phyloP scores from a whole-genome alignment of 2,329 filamentous ascomycete species.

The Alternaria alternata region DNA sequence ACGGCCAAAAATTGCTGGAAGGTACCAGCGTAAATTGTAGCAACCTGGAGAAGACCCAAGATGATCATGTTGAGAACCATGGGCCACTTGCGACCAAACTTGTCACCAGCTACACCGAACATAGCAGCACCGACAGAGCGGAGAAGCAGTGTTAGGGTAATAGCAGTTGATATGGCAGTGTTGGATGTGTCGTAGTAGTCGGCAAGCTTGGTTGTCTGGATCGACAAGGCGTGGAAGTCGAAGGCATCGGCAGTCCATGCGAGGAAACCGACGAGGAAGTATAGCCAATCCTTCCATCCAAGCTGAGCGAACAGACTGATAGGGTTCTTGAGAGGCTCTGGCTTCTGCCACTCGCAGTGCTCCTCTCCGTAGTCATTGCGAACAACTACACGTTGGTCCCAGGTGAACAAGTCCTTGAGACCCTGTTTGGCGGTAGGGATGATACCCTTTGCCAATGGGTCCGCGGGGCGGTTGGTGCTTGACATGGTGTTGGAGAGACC shows the following conservation, averaged over 20 bases:
- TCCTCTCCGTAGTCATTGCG: slow-evolving; percentile 71
- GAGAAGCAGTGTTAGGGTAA: slow-evolving; percentile 77
- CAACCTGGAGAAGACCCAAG: slow-evolving; percentile 74
- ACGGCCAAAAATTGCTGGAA: slow-evolving; percentile 80
- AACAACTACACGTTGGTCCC: slow-evolving; percentile 76
- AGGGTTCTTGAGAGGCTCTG: slow-evolving; percentile 73
- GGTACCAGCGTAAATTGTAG: slow-evolving; percentile 77
- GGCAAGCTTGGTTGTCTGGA: slow-evolving; percentile 77
- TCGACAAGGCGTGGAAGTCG: slow-evolving; percentile 82
- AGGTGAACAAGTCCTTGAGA: slow-evolving; percentile 71
- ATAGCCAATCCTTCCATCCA: slow-evolving; percentile 72
- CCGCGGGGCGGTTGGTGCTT: slow-evolving; percentile 62
- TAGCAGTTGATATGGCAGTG: slow-evolving; percentile 76
- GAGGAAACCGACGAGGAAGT: slow-evolving; percentile 75
- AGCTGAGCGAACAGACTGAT: slow-evolving; percentile 73
- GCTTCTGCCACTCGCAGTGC: slow-evolving; percentile 71
- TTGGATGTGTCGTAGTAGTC: slow-evolving; percentile 66
- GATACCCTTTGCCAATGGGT: slow-evolving; percentile 72
- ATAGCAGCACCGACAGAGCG: slow-evolving; percentile 76
- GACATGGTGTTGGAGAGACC: slow-evolving; percentile 34
- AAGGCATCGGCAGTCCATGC: slow-evolving; percentile 86
- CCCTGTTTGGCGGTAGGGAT: slow-evolving; percentile 71
- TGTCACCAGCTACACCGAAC: slow-evolving; percentile 81
- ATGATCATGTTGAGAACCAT: slow-evolving; percentile 83
- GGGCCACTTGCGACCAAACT: slow-evolving; percentile 83